Evolutionary conservation across 257 asterid genomes (phyloP).

Genomic region (Pogostemon cablin): DNA sequence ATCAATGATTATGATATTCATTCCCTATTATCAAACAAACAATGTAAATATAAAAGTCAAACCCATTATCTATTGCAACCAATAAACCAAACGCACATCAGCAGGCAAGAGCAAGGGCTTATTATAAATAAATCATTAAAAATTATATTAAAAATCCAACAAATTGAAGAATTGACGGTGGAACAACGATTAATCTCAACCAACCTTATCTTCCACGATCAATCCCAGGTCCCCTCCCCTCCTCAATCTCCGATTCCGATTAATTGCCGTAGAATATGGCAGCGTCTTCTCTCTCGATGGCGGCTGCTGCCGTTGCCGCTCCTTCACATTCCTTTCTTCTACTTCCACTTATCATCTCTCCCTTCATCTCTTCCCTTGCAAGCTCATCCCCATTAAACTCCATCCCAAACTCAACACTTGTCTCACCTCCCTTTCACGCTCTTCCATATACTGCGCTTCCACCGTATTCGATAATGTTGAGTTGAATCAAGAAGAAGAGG

Average conservation of each 20-base stretch:
- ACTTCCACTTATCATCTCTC: slow-evolving; percentile 38
- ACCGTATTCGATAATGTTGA: slow-evolving; percentile 47
- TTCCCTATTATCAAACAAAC: no score
- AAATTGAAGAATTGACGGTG: background rate
- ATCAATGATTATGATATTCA: no score
- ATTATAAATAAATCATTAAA: no score
- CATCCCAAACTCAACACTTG: slow-evolving; percentile 36
- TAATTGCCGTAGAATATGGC: slow-evolving; percentile 40
- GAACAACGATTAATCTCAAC: background rate
- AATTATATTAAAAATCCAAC: no score
- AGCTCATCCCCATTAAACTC: slow-evolving; percentile 37
- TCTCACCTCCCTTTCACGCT: slow-evolving; percentile 30
- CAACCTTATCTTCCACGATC: slow-evolving; percentile 38
- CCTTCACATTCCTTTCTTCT: slow-evolving; percentile 42
- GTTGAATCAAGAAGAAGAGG: slow-evolving; percentile 39
- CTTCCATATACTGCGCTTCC: slow-evolving; percentile 35
- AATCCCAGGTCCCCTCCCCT: slow-evolving; percentile 16
- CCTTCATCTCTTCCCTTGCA: slow-evolving; percentile 40
- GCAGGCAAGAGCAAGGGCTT: no score
- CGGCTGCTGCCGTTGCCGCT: slow-evolving; percentile 50
- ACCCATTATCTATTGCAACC: no score
- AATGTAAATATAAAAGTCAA: no score
- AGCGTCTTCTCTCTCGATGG: slow-evolving; percentile 55
- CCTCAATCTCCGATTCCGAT: background rate
- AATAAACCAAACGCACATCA: no score